Evolutionary conservation across 2,329 filamentous ascomycete species (phyloP).

Genomic region (Fusarium sp.): DNA sequence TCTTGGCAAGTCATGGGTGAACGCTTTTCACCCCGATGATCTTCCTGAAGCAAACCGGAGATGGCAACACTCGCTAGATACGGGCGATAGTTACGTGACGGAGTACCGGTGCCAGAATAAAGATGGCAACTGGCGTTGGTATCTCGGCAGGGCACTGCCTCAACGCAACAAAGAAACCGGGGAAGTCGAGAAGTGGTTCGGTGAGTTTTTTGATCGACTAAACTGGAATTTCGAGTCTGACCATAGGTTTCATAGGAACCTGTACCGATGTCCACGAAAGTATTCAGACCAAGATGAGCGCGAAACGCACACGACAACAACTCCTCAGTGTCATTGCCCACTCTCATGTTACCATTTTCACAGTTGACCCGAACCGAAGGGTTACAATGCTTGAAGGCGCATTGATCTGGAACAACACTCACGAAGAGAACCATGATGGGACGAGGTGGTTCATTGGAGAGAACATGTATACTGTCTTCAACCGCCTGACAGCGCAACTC

Average conservation of each 20-base stretch:
- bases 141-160: conserved; percentile 78
- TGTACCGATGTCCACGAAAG: conserved; percentile 84
- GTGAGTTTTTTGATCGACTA: conserved; percentile 51
- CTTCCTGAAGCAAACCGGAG: conserved; percentile 63
- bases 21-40: conserved; percentile 78
- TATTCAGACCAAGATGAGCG: conserved; percentile 74
- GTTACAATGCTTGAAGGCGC: conserved; percentile 79
- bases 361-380: conserved; percentile 70
- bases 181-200: conserved; percentile 82
- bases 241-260: conserved; percentile 57
- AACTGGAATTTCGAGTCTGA: background rate
- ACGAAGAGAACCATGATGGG: conserved; percentile 54
- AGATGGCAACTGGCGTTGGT: conserved; percentile 81
- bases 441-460: conserved; percentile 67
- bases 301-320: conserved; percentile 75
- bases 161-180: conserved; percentile 74
- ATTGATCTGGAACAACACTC: conserved; percentile 64
- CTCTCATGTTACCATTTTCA: conserved; percentile 80
- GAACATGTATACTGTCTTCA: conserved; percentile 74
- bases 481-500: conserved; percentile 58
- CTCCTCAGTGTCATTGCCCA: conserved; percentile 79
- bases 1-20: conserved; percentile 70
- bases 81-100: conserved; percentile 75
- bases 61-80: conserved; percentile 73
- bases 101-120: conserved; percentile 77